Base-by-base conservation (phyloP, 2,329 filamentous ascomycete species). In the Diaporthe australafricana region DNA sequence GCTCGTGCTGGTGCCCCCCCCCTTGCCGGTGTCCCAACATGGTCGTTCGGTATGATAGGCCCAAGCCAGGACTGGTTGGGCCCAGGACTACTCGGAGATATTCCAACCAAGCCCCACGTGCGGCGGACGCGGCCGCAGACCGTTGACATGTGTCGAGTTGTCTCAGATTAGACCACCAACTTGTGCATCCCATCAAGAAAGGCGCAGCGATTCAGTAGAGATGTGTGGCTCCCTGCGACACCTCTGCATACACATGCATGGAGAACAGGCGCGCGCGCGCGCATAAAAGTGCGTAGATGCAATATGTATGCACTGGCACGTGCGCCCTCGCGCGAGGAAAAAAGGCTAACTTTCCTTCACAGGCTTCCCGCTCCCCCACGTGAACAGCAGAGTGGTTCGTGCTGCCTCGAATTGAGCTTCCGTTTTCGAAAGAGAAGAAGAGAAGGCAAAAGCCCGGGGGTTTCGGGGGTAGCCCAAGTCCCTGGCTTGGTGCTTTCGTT, bases 331-430 rank as follows among this genome's bases (percentile, higher is more conserved):
- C 50, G 50, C 35, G 56, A 38, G 25, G 35, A 30, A 42, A 60
- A n/a, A n/a, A n/a, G n/a, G n/a, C n/a, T n/a, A 35, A 35, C 32
- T 35, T 35, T 35, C 5, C 32, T n/a, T 9, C 32, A 9, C 42
- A 48, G 48, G 60, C 60, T 63, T 42, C 60, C 60, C n/a, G n/a
- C n/a, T 42, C 60, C 35, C 60, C 42, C 42, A 63, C 42, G 60
- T 63, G 60, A 63, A 20, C 27, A 63, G 20, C 27, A 48, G 60
- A 42, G 56, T 11, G 40, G 27, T 27, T 27, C 47, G 12, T 25
- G 42, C 17, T 2, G 5, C 27, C 17, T 3, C 42, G 27, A 35
- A 17, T 63, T 63, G 57, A 32, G 42, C 42, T 32, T 32, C 42
- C 27, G 40, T 4, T 14, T 11, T n/a, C 11, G 20, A 5, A 35